Evolutionary conservation across 208 protist genomes (phyloP).

Genomic region (Borovskyia barvae): DNA sequence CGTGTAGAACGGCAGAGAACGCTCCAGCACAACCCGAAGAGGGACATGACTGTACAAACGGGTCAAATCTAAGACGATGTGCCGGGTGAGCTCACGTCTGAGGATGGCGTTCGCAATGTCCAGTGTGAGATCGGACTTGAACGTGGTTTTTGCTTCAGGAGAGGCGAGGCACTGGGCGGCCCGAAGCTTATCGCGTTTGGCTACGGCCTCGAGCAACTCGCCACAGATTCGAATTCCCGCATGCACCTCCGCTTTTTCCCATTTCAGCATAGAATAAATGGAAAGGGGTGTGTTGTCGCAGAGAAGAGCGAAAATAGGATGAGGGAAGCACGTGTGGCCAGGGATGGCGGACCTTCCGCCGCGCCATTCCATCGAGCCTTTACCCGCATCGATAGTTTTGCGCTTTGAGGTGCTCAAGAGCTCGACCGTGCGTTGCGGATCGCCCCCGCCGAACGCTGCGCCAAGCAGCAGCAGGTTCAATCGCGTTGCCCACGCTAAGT

Average conservation of each 20-base stretch:
- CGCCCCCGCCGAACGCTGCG: slow-evolving; percentile 22
- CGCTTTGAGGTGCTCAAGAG: too few relatives aligned
- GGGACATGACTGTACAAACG: slow-evolving; percentile 32
- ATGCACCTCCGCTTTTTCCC: neutral
- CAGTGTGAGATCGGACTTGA: slow-evolving; percentile 12
- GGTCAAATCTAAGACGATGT: slow-evolving; percentile 40
- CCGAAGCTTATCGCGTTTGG: slow-evolving; percentile 21
- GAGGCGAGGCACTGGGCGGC: slow-evolving; percentile 3
- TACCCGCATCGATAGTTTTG: too few relatives aligned
- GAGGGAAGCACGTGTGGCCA: slow-evolving; percentile 23
- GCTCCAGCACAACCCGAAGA: slow-evolving; percentile 17
- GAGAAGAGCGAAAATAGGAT: slow-evolving; percentile 6
- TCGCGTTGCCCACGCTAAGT: slow-evolving; percentile 13
- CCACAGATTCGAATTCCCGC: slow-evolving; percentile 7
- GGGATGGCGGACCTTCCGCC: slow-evolving; percentile 4
- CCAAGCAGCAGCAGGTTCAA: slow-evolving; percentile 23
- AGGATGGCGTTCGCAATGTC: slow-evolving; percentile 9
- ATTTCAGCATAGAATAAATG: neutral
- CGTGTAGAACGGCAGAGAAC: too few relatives aligned
- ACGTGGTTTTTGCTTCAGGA: neutral
- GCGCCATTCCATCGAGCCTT: too few relatives aligned
- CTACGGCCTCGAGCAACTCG: slow-evolving; percentile 8
- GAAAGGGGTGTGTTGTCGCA: slow-evolving; percentile 16
- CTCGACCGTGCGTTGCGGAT: too few relatives aligned
- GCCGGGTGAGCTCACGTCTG: slow-evolving; percentile 16